Evolutionary conservation across 148 eudicot species (phyloP), one percentile per base, ranked within the genome.

Genomic region (Linanthus parryae): DNA sequence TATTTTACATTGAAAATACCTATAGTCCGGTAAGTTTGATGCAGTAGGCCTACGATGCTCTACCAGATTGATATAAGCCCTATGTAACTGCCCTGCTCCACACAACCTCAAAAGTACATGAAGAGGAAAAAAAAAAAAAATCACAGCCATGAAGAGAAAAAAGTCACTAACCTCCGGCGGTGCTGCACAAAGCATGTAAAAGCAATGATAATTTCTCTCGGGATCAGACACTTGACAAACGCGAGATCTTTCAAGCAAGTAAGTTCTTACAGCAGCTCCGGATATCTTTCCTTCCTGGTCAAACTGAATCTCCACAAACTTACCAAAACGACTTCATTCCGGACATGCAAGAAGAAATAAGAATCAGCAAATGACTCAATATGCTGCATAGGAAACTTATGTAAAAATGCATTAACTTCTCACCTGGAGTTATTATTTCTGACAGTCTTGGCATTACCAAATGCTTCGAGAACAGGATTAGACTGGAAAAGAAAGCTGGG

Each of bases 401-500:
- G n/a, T n/a, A n/a, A n/a, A 18, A 43, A 14, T 27, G 34, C 12
- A 22, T 33, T 33, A 49, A 25, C 2, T 41, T 52, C 59, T 35
- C 62, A 94, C 99, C 99, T 94, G 58, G 99, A 94, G 63, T 94
- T 94, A 65, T 94, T 94, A 53, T 94, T 94, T 83, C 99, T 78
- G 65, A 94, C 99, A 17, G 99, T 94, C 57, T 94, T 94, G 41
- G 99, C 99, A 70, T 94, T 94, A 45, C 99, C 99, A 73, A 94
- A 94, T 47, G 99, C 99, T 76, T 94, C 99, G 30, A 94, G 67
- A 62, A 94, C 99, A 50, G 99, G 99, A 69, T 94, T 94, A 31
- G 99, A 94, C 99, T 94, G 77, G 54, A 64, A 66, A 58, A 53
- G 2, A 23, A 19, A 48, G 8, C 33, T 21, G 26, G 24, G 37